Conservation (phyloP, 768 basidiomycete genomes). For the Daedaleopsis sinensis region DNA sequence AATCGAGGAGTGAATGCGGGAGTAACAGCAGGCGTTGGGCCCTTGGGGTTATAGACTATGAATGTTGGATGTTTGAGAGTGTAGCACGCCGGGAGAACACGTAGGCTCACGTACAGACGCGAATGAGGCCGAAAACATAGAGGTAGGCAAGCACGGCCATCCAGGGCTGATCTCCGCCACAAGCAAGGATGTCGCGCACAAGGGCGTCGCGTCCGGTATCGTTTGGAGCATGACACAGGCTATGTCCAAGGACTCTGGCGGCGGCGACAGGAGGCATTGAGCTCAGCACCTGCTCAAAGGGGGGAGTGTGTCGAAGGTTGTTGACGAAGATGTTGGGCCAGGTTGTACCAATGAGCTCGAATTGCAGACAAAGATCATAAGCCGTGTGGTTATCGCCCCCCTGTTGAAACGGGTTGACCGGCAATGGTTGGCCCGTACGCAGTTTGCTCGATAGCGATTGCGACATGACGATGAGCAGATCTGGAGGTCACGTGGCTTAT, state of each 20-base stretch:
- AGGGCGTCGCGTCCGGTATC: slow-evolving; percentile 9
- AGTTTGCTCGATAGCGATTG: neutral
- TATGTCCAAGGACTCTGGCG: slow-evolving; percentile 8
- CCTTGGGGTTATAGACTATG: neutral
- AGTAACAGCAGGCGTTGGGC: no score
- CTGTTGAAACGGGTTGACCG: neutral
- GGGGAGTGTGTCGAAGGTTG: neutral
- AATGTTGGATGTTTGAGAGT: neutral
- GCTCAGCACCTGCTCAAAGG: neutral
- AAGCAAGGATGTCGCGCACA: slow-evolving; percentile 6
- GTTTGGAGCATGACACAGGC: slow-evolving; percentile 5
- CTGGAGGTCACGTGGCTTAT: no score
- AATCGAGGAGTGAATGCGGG: neutral
- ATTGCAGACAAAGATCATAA: slow-evolving; percentile 8
- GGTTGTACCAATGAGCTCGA: no score
- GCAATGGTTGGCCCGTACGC: neutral
- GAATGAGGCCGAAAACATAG: neutral
- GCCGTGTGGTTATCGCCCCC: neutral
- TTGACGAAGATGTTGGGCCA: no score
- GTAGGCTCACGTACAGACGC: neutral
- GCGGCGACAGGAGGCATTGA: neutral
- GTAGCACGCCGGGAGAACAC: neutral
- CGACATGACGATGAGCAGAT: neutral
- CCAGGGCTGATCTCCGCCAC: neutral
- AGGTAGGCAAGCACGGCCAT: no score